Evolutionary conservation across 306 rosid genomes (phyloP).

Genomic region (Pterocarpus macrocarpus): DNA sequence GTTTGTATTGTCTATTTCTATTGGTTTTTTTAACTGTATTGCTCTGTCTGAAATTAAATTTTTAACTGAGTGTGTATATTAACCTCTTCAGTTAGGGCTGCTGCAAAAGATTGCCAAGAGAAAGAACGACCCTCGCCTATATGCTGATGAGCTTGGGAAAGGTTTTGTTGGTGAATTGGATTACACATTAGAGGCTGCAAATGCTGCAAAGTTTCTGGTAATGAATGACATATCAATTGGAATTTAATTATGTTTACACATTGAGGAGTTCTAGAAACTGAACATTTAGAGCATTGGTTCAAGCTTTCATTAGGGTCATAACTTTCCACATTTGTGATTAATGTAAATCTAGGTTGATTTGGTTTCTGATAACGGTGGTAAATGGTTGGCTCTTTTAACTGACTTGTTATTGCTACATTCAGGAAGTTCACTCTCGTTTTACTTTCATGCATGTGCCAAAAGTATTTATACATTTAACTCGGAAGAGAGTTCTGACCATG

Average conservation of each 20-base stretch:
- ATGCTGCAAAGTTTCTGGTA: conserved; percentile 89
- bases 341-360: conserved; percentile 31
- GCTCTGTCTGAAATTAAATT: conserved; percentile 36
- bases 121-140: conserved; percentile 83
- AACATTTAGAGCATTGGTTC: conserved; percentile 5
- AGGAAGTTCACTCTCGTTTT: conserved; percentile 91
- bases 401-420: conserved; percentile 49
- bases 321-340: conserved; percentile 3
- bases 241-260: conserved; percentile 24
- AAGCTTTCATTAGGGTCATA: conserved; percentile 22
- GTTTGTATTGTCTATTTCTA: conserved; percentile 58
- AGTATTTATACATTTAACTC: conserved; percentile 67
- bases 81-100: conserved; percentile 75
- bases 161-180: conserved; percentile 93
- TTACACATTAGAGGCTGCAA: conserved; percentile 88
- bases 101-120: conserved; percentile 89
- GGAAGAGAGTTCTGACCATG: conserved; percentile 92
- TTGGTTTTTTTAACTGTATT: conserved; percentile 13
- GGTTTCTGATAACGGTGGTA: conserved; percentile 32
- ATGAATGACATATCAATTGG: conserved; percentile 41
- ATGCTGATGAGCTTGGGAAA: conserved; percentile 97
- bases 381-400: conserved; percentile 35
- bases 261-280: conserved; percentile 38
- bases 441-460: conserved; percentile 80
- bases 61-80: conserved; percentile 42